A percentile compares a stretch with the other conserved stretches of the same genome.
These are phyloP conservation scores for Gardenia jasminoides DNA, from an alignment of 257 asterid species.

Conservation along the genomic window DNA sequence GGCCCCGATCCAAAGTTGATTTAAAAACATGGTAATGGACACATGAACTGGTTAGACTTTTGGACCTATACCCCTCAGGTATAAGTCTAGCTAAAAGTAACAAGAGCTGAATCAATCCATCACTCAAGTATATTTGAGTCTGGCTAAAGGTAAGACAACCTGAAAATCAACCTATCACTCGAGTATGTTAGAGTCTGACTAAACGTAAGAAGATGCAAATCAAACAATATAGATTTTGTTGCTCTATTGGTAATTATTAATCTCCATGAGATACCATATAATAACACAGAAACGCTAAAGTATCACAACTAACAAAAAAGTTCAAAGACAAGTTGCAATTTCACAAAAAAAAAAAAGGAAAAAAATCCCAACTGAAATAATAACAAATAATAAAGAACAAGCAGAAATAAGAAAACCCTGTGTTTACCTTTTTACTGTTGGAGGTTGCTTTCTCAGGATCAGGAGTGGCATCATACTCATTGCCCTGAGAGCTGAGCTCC, in stretches of 20 bases:
- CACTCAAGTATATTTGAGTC: background rate
- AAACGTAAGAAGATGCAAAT: too few relatives aligned
- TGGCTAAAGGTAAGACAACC: too few relatives aligned
- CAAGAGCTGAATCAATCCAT: too few relatives aligned
- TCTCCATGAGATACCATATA: background rate
- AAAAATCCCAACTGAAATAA: too few relatives aligned
- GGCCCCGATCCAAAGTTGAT: background rate
- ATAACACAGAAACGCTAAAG: too few relatives aligned
- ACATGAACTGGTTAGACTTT: background rate
- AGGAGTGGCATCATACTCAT: constrained; percentile 45
- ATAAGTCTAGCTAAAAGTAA: background rate
- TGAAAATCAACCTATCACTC: too few relatives aligned
- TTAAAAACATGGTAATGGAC: background rate
- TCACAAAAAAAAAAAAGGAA: background rate
- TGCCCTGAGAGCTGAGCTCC: constrained; percentile 42
- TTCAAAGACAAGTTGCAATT: constrained; percentile 1
- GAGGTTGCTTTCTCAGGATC: constrained; percentile 61
- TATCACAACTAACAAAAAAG: background rate
- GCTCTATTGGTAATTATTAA: background rate
- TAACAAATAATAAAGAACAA: background rate
- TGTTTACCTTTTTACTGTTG: constrained; percentile 68
- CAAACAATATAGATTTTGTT: background rate
- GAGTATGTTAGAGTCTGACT: background rate
- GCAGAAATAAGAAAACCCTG: background rate
- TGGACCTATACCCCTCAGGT: background rate